phyloP scores from a whole-genome alignment of 257 asterid genomes.

The Cynanchum wilfordii region DNA sequence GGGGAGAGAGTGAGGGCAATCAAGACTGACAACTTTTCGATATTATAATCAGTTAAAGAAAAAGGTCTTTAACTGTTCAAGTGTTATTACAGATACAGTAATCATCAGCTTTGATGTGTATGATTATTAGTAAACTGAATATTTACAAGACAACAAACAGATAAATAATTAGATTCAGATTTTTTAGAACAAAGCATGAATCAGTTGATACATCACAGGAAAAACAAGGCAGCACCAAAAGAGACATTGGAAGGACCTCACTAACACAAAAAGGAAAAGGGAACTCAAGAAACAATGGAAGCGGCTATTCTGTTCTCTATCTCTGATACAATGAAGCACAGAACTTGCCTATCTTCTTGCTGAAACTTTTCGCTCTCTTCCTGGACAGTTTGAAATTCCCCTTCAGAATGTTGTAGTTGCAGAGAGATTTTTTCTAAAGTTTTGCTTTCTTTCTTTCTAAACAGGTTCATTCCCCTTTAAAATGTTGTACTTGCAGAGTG shows the following conservation, averaged over 20 bases:
- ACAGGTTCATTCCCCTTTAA: conserved; percentile 87
- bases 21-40: neutral
- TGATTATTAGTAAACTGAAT: neutral
- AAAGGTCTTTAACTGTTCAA: neutral
- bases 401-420: conserved; percentile 91
- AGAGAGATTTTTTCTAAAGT: conserved; percentile 18
- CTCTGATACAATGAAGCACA: conserved; percentile 9
- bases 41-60: neutral
- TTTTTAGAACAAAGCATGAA: neutral
- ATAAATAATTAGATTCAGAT: neutral
- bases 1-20: neutral
- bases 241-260: conserved; percentile 2
- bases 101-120: neutral
- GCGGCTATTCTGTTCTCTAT: neutral
- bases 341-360: neutral
- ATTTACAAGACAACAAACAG: conserved; percentile 7
- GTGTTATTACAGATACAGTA: neutral
- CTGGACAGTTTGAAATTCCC: conserved; percentile 58
- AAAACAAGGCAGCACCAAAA: neutral
- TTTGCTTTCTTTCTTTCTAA: conserved; percentile 21
- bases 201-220: neutral
- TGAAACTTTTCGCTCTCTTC: conserved; percentile 9
- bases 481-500: conserved; percentile 92
- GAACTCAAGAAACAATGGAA: conserved; percentile 11
- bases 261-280: neutral